A percentile compares a stretch with the other conserved stretches of the same genome.
Evolutionary conservation across 139 green algal genomes (phyloP).

Genomic region (Chlamydomonas sp.): DNA sequence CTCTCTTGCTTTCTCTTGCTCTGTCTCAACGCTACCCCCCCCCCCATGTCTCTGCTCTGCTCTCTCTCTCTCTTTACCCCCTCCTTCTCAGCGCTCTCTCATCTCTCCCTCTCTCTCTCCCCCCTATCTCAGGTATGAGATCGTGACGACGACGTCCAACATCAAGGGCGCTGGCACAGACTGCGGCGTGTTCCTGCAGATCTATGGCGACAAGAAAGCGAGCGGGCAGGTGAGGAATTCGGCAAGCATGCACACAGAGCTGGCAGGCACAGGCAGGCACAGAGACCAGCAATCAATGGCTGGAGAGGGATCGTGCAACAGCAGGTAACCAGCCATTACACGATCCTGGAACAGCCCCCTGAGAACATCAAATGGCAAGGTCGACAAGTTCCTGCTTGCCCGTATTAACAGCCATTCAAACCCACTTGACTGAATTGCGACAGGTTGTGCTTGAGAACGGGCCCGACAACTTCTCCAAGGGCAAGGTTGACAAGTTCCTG

Average conservation of each 20-base stretch:
- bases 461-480: slow-evolving; percentile 27
- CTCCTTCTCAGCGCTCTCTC: too few relatives aligned
- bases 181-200: slow-evolving; percentile 29
- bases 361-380: too few relatives aligned
- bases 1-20: background rate
- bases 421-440: too few relatives aligned
- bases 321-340: too few relatives aligned
- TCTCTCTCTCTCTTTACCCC: too few relatives aligned
- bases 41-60: slow-evolving; percentile 17
- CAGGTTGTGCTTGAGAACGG: slow-evolving; percentile 29
- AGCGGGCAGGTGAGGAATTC: slow-evolving; percentile 17
- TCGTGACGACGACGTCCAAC: slow-evolving; percentile 39
- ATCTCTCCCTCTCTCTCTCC: too few relatives aligned
- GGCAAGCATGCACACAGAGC: background rate
- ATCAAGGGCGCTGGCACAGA: slow-evolving; percentile 43
- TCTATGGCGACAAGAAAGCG: slow-evolving; percentile 30
- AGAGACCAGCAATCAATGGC: too few relatives aligned
- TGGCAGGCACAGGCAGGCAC: too few relatives aligned
- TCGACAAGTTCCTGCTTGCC: too few relatives aligned
- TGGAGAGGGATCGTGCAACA: too few relatives aligned
- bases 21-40: background rate
- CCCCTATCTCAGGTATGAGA: slow-evolving; percentile 37
- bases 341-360: too few relatives aligned
- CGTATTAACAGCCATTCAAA: too few relatives aligned
- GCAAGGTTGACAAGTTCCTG: slow-evolving; percentile 26